Evolutionary conservation across 352 stramenopile species (phyloP), one percentile per base, ranked within the genome.

Genomic region (Pythium rhizo-oryzae): DNA sequence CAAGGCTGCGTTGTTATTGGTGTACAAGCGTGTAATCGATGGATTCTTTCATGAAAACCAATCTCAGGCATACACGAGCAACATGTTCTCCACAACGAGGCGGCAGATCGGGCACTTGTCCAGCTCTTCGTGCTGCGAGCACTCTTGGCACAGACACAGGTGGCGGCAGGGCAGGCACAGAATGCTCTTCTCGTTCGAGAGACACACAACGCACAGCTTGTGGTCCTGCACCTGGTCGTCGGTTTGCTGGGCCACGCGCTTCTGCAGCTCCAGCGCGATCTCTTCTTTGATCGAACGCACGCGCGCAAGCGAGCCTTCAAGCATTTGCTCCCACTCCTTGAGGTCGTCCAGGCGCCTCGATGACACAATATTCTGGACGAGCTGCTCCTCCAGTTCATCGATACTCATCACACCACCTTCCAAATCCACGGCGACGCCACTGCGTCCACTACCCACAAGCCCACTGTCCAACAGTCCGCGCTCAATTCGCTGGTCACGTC

Each of bases 151-250:
- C 39, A 96, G 72, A 58, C 88, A 96, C 53, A 96, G 64, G 52
- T 96, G 88, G 47, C 88, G 85, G 51, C 88, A 96, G 0, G 88
- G 88, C 33, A 96, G 62, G 50, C 88, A 96, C 59, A 96, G 60
- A 57, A 96, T 93, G 25, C 73, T 93, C 70, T 96, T 96, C 24
- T 94, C 86, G 52, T 83, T 89, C 19, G 84, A 76, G 35, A 96
- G 69, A 35, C 88, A 96, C 43, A 96, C 90, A 41, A 96, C 88
- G 61, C 88, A 96, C 16, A 93, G 81, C 71, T 94, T 96, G 62
- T 93, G 80, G 65, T 96, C 88, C 30, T 93, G 80, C 12, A 46
- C 46, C 51, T 92, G 82, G 37, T 90, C 83, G 44, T 92, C 86
- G 6, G 90, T 76, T 54, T 93, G 84, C 4, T 85, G 80, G 41